A percentile compares a stretch with the other conserved stretches of the same genome.
Conservation (phyloP, 306 rosid genomes). For the Vachellia pachyceras region DNA sequence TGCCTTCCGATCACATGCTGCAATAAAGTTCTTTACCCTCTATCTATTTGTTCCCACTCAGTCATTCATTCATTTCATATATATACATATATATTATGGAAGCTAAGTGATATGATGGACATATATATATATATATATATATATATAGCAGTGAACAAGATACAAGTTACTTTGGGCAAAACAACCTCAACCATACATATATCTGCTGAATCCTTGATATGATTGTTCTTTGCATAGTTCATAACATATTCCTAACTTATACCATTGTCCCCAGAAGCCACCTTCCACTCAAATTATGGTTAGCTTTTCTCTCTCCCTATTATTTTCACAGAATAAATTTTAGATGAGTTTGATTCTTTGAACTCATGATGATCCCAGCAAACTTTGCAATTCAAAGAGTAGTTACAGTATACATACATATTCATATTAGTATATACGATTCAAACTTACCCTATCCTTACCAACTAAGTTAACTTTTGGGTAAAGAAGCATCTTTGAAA, state of each 20-base stretch:
- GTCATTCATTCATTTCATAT: not conserved
- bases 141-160: not conserved
- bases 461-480: no score
- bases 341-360: not conserved
- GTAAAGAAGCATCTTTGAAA: no score
- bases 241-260: not conserved
- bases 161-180: not conserved
- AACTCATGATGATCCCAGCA: not conserved
- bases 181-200: not conserved
- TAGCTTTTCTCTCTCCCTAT: not conserved
- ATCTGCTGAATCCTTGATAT: not conserved
- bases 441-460: not conserved
- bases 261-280: not conserved
- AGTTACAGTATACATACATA: not conserved
- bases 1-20: not conserved
- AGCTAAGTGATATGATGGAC: not conserved
- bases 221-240: not conserved
- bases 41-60: not conserved
- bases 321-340: not conserved
- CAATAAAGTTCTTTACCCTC: not conserved
- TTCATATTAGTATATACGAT: not conserved
- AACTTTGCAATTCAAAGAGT: not conserved
- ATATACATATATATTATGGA: not conserved
- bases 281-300: not conserved
- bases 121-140: no score